These are phyloP conservation scores for Plasmodium vivax DNA, from an alignment of 169 alveolate species.

Conservation along the genomic window DNA sequence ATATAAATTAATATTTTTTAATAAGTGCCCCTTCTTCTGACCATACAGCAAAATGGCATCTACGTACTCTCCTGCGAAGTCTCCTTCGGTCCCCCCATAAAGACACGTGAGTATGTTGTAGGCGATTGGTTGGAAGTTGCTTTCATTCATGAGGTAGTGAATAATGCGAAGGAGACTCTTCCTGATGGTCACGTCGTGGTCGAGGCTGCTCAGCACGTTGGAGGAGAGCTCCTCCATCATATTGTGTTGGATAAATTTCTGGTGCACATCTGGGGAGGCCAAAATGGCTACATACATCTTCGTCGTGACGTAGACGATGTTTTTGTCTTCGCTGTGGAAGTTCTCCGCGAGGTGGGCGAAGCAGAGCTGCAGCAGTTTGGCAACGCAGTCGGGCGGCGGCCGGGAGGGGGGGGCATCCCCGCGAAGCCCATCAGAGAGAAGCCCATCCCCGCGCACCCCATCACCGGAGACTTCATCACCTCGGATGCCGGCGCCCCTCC, in stretches of 20 bases:
- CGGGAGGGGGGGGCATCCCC: not conserved
- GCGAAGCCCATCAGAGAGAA: too few relatives aligned
- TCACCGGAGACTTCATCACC: too few relatives aligned
- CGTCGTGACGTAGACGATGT: conserved; percentile 23
- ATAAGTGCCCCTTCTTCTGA: not conserved
- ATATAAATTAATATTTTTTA: conserved; percentile 14
- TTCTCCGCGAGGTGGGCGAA: conserved; percentile 4
- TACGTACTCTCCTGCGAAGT: conserved; percentile 31
- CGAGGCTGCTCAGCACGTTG: conserved; percentile 3
- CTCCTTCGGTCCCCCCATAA: not conserved
- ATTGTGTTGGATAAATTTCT: not conserved
- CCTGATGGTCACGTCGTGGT: conserved; percentile 28
- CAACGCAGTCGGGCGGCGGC: not conserved
- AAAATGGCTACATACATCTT: conserved; percentile 13
- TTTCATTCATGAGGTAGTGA: conserved; percentile 30
- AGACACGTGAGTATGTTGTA: conserved; percentile 1
- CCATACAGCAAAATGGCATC: conserved; percentile 31
- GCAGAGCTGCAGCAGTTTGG: conserved; percentile 10
- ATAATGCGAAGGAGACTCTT: conserved; percentile 15
- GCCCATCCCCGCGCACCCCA: too few relatives aligned
- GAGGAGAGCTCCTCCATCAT: not conserved
- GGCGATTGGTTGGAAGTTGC: conserved; percentile 5
- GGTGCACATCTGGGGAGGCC: not conserved
- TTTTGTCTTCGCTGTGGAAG: conserved; percentile 34
- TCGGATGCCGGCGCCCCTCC: not conserved